A percentile compares a stretch with the other conserved stretches of the same genome.
Evolutionary conservation across 2,329 filamentous ascomycete species (phyloP).

Genomic region (Podosphaera aphanis): DNA sequence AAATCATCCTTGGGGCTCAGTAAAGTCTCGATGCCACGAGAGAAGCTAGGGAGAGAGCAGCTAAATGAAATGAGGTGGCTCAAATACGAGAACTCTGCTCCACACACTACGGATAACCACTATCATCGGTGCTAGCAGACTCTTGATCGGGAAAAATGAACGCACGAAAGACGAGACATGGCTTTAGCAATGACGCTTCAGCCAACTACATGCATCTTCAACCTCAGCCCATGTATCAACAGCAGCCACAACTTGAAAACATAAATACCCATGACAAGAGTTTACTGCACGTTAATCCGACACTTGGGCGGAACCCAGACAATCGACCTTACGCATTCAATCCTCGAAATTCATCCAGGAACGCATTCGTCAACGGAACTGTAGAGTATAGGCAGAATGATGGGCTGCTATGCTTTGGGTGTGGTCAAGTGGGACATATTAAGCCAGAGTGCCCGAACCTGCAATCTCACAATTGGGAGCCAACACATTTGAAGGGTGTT

Average conservation of each 20-base stretch:
- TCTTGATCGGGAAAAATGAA: background rate
- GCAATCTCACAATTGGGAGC: background rate
- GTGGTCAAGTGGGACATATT: background rate
- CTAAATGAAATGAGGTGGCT: background rate
- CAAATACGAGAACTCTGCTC: background rate
- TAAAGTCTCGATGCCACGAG: background rate
- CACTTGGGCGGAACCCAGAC: background rate
- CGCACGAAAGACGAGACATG: too few species aligned
- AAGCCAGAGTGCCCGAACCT: too few species aligned
- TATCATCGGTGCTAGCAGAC: background rate
- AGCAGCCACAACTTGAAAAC: background rate
- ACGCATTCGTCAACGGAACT: slow-evolving; percentile 1
- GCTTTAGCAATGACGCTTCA: background rate
- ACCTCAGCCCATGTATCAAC: background rate
- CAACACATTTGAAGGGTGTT: background rate
- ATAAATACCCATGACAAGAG: background rate
- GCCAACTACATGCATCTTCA: background rate
- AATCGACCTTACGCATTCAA: background rate
- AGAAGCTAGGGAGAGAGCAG: background rate
- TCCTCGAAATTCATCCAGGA: background rate
- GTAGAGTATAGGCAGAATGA: background rate
- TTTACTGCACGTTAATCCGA: background rate
- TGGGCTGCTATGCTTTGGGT: background rate
- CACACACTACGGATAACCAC: background rate
- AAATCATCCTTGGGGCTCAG: background rate